Conservation (phyloP, 2,329 filamentous ascomycete genomes). For the Cladosporium velox region DNA sequence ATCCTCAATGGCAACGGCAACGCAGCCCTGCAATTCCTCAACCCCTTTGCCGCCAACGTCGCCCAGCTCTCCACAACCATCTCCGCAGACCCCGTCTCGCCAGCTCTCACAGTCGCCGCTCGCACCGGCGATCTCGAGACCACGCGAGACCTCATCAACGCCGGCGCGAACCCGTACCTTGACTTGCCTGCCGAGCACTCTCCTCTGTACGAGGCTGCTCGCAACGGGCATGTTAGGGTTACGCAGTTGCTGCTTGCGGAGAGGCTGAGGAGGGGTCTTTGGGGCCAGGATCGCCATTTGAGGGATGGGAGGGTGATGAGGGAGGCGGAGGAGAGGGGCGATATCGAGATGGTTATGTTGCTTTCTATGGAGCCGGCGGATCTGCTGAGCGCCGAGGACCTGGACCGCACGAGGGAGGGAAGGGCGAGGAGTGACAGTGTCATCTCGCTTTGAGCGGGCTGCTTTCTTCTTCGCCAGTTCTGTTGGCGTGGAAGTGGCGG, state of each 20-base stretch:
- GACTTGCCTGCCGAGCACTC: constrained; percentile 13
- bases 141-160: constrained; percentile 1
- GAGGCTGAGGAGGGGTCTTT: constrained; percentile 15
- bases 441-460: not conserved
- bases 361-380: constrained; percentile 13
- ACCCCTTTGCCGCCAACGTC: constrained; percentile 9
- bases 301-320: constrained; percentile 7
- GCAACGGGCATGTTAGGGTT: constrained; percentile 3
- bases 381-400: constrained; percentile 12
- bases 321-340: constrained; percentile 19
- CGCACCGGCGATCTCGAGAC: constrained; percentile 2
- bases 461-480: not conserved
- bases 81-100: not conserved
- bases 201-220: constrained; percentile 14
- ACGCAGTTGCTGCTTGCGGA: constrained; percentile 17
- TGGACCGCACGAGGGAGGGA: constrained; percentile 5
- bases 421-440: constrained; percentile 14
- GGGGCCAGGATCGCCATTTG: constrained; percentile 15
- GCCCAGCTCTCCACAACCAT: not conserved
- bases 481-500: not conserved
- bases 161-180: constrained; percentile 10
- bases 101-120: constrained; percentile 16
- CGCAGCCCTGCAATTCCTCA: constrained; percentile 1
- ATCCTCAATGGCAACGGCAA: constrained; percentile 2
- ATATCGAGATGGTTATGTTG: constrained; percentile 18